These are phyloP conservation scores for Hagleromyces aurorensis DNA, from an alignment of 805 yeast genomes.

Conservation along the genomic window DNA sequence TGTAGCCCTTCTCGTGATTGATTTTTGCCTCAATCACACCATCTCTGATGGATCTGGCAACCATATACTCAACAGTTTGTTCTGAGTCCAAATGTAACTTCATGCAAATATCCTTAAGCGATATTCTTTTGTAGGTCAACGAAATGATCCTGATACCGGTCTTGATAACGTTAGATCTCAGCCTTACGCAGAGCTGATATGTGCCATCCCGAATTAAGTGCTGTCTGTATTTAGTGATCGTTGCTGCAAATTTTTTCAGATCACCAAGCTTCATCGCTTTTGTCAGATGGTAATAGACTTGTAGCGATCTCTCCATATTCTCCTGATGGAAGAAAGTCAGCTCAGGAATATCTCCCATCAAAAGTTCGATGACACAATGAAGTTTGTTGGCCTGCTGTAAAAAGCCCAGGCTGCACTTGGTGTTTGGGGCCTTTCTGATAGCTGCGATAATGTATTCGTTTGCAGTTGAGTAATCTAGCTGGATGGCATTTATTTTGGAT, in stretches of 20 bases:
- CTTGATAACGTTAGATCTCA: constrained; percentile 94
- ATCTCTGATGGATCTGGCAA: constrained; percentile 92
- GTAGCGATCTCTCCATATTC: constrained; percentile 49
- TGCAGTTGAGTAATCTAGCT: constrained; percentile 85
- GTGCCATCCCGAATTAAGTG: constrained; percentile 68
- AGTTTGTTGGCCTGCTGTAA: constrained; percentile 84
- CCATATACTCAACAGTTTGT: constrained; percentile 93
- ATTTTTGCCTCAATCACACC: constrained; percentile 94
- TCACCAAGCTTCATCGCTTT: constrained; percentile 92
- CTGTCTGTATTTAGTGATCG: constrained; percentile 53
- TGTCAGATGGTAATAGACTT: constrained; percentile 80
- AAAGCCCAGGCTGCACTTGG: constrained; percentile 76
- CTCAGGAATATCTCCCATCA: constrained; percentile 96
- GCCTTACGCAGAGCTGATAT: constrained; percentile 74
- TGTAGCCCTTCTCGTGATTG: constrained; percentile 82
- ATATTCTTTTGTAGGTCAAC: constrained; percentile 80
- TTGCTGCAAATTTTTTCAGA: constrained; percentile 66
- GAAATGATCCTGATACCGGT: constrained; percentile 94
- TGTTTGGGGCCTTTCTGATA: constrained; percentile 92
- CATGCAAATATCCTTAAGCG: constrained; percentile 88
- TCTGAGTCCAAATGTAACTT: constrained; percentile 88
- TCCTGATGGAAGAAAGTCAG: constrained; percentile 68
- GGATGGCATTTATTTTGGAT: constrained; percentile 86
- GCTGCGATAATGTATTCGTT: constrained; percentile 90
- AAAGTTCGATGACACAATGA: constrained; percentile 77